These are phyloP conservation scores for Geosmithia putterillii DNA, from an alignment of 2,329 filamentous ascomycete genomes.

Conservation along the genomic window DNA sequence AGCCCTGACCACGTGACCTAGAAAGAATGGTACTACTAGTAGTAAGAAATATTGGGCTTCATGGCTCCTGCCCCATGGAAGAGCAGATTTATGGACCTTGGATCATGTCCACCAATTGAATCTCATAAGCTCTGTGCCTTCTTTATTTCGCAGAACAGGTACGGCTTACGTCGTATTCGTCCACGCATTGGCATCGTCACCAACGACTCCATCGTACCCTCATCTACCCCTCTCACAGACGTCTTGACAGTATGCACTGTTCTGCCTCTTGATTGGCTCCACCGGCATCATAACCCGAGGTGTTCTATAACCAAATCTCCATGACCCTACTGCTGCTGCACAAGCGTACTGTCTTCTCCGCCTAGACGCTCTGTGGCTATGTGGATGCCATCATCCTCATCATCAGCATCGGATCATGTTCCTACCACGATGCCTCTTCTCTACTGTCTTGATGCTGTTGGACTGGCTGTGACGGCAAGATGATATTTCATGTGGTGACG, in stretches of 20 bases:
- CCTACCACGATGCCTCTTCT: not conserved
- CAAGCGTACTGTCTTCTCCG: not conserved
- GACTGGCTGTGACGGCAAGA: not conserved
- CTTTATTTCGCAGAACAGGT: too few relatives aligned
- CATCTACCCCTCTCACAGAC: not conserved
- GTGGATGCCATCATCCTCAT: not conserved
- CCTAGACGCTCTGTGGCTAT: not conserved
- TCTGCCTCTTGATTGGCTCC: not conserved
- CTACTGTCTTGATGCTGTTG: not conserved
- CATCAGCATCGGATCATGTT: too few relatives aligned
- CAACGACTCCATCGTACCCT: not conserved
- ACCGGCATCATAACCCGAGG: not conserved
- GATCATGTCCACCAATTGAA: not conserved
- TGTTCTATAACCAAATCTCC: not conserved
- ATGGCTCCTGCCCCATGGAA: not conserved
- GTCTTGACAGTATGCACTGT: not conserved
- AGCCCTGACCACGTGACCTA: conserved; percentile 24
- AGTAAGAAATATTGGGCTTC: not conserved
- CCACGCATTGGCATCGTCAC: not conserved
- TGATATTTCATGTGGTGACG: not conserved
- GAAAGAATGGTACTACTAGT: too few relatives aligned
- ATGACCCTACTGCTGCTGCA: not conserved
- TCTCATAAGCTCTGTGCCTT: not conserved
- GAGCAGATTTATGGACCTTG: not conserved
- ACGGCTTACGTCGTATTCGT: not conserved